Evolutionary conservation across 352 stramenopile species (phyloP).

Genomic region (Globisporangium splendens): DNA sequence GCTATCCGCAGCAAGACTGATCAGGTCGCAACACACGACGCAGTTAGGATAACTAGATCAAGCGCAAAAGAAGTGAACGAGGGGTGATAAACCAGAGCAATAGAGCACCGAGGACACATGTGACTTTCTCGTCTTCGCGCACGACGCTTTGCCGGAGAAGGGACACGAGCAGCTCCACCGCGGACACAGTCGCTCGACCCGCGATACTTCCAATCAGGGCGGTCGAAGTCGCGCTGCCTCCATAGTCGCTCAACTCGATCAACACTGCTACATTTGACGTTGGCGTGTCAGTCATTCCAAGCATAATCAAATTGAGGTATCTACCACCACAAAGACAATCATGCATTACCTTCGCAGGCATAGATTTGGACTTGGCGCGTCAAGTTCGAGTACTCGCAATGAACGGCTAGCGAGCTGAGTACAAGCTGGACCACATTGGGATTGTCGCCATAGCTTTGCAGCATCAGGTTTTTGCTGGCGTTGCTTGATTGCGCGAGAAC

Average conservation of each 20-base stretch:
- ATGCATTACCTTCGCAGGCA: conserved; percentile 53
- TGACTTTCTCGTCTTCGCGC: conserved; percentile 74
- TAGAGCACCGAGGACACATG: conserved; percentile 55
- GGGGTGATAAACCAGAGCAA: conserved; percentile 45
- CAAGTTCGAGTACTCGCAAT: conserved; percentile 68
- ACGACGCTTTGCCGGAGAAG: conserved; percentile 55
- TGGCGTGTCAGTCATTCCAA: neutral
- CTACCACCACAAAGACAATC: neutral
- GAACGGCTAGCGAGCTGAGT: conserved; percentile 40
- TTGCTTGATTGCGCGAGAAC: conserved; percentile 58
- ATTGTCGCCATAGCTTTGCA: conserved; percentile 21
- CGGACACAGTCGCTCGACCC: conserved; percentile 14
- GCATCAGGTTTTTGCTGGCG: conserved; percentile 57
- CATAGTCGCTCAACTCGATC: conserved; percentile 59
- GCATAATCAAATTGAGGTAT: neutral
- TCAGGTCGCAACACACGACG: neutral
- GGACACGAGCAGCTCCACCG: conserved; percentile 39
- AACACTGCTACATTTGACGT: conserved; percentile 29
- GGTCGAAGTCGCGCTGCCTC: conserved; percentile 29
- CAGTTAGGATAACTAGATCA: neutral
- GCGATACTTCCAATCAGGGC: conserved; percentile 27
- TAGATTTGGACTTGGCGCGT: conserved; percentile 81
- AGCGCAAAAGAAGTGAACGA: neutral
- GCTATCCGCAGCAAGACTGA: conserved; percentile 51
- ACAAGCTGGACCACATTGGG: conserved; percentile 42